Base-by-base conservation (phyloP, 1,284 basidiomycete species). In the Leccinum solheimii region DNA sequence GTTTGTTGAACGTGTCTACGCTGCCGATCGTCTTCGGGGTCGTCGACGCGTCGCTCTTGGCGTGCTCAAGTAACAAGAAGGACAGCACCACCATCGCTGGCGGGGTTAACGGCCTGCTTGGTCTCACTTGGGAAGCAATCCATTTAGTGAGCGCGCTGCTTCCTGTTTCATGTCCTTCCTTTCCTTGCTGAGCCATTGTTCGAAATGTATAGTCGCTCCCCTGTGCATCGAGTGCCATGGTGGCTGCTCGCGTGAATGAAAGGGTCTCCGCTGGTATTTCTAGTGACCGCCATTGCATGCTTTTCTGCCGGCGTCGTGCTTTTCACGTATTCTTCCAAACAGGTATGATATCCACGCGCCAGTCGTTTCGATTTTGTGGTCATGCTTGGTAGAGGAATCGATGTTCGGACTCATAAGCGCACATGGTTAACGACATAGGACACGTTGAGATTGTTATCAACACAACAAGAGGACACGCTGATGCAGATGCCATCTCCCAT, bases 21-120 rank as follows among this genome's bases (percentile, higher is more conserved):
- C 76, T 86, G 16, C 83, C 86, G 26, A 87, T 85, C 14, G 83
- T 85, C 72, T 85, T 85, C 69, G 80, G 79, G 8, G 81, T 76
- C 23, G 83, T 85, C 59, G 81, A 83, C 3, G 85, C 83, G 10
- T 80, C 81, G 5, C 82, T 79, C 1, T 70, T 86, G 68, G 82
- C 79, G 61, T 82, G 80, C 61, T 83, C 85, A 4, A 77, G 36
- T 61, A 19, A 43, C 65, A 61, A 62, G 71, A 51, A 65, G 72
- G 67, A 61, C 21, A 60, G 2, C 21, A 6, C 63, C 8, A 56
- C 30, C 56, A 84, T 87, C 36, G 83, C 83, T 3, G 80, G 81
- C 16, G 83, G 85, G 1, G 81, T 87, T 38, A 86, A 87, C 30
- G 83, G 83, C 59, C 72, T 86, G 8, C 74, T 86, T 0, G 83